Evolutionary conservation across 495 filamentous ascomycete genomes (phyloP).

Genomic region (Xylaria sp.): DNA sequence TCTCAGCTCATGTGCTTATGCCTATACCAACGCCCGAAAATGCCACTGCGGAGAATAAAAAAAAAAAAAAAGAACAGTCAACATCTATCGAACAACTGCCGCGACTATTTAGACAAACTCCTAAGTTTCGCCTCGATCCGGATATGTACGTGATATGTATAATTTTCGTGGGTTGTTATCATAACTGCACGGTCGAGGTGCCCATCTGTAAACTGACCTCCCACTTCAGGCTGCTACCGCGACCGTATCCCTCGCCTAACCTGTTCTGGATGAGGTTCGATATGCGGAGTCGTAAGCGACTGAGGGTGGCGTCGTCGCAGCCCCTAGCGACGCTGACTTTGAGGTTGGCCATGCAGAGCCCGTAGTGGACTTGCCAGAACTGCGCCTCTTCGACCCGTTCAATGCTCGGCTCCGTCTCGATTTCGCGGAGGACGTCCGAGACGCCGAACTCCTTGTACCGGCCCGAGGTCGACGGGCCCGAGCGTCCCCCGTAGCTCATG

Average conservation of each 20-base stretch:
- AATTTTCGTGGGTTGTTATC: background rate
- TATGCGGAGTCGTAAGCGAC: constrained; percentile 74
- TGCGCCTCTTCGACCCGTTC: constrained; percentile 82
- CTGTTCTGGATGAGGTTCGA: constrained; percentile 81
- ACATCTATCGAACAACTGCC: background rate
- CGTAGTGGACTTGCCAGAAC: constrained; percentile 99
- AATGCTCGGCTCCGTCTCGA: constrained; percentile 79
- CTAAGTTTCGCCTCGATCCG: background rate
- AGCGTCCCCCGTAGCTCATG: constrained; percentile 72
- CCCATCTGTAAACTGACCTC: constrained; percentile 72
- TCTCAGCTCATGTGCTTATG: constrained; percentile 25
- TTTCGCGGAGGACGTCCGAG: constrained; percentile 78
- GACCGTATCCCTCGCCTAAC: constrained; percentile 85
- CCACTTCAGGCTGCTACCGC: constrained; percentile 80
- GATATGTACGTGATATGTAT: constrained; percentile 3
- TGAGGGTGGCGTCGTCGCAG: constrained; percentile 67
- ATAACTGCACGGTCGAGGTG: constrained; percentile 22
- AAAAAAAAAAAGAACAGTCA: no score
- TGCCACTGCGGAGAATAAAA: constrained; percentile 13
- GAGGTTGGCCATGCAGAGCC: constrained; percentile 92
- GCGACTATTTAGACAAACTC: background rate
- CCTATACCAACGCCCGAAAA: constrained; percentile 28
- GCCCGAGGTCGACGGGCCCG: constrained; percentile 27
- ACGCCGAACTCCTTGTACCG: constrained; percentile 60
- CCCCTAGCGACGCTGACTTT: constrained; percentile 72